Conservation (phyloP, 306 rosid species). For the Malus orientalis region DNA sequence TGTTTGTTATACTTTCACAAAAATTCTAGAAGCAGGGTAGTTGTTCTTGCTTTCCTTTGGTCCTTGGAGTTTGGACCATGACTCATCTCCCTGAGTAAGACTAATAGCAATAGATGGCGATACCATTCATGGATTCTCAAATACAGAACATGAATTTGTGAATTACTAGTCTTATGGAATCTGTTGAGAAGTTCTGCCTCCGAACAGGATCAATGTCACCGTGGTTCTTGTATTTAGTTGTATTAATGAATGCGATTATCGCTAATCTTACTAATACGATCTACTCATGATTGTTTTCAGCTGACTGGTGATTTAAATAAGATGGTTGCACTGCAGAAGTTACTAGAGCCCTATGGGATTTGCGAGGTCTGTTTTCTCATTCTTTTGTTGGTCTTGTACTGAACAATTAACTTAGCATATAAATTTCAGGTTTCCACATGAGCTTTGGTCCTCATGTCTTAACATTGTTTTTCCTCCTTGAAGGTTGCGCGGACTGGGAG, state of each 20-base stretch:
- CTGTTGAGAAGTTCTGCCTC: neutral
- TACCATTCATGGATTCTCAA: too few relatives aligned
- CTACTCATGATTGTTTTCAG: constrained; percentile 17
- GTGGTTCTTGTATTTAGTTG: neutral
- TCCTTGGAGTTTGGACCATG: neutral
- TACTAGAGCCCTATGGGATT: constrained; percentile 49
- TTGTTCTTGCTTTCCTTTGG: neutral
- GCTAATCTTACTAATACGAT: neutral
- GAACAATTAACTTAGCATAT: neutral
- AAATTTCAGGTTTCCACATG: neutral
- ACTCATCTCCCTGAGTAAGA: neutral
- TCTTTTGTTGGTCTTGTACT: neutral
- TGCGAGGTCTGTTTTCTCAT: constrained; percentile 43
- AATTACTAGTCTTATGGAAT: neutral
- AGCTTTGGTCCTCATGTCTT: neutral
- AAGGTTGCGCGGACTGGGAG: constrained; percentile 60
- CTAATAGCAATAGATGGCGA: too few relatives aligned
- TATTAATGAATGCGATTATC: neutral
- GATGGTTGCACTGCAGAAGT: constrained; percentile 56
- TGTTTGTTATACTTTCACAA: neutral
- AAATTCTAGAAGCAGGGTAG: neutral
- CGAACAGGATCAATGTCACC: neutral
- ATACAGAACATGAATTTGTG: too few relatives aligned
- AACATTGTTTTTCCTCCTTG: neutral
- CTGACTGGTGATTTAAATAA: constrained; percentile 54